Evolutionary conservation across 1,139 yeast species (phyloP), one percentile per base, ranked within the genome.

Genomic region (Pichia sp.): DNA sequence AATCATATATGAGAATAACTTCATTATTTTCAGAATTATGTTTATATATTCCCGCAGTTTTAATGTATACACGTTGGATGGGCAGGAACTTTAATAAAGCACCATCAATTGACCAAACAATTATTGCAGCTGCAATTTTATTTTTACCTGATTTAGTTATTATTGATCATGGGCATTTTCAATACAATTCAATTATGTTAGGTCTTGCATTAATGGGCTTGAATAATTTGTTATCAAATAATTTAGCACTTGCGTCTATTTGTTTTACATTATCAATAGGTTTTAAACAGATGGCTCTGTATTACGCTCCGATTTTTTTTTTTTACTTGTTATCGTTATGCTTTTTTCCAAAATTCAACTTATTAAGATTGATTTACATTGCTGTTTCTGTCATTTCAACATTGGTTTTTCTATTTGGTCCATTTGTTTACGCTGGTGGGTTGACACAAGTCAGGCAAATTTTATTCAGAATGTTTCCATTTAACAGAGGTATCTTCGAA

Each of bases 111-210:
- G 88, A 85, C 59, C 95, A 85, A 62, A 81, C 85, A 22, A 76
- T 84, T 37, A 80, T 85, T 18, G 79, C 89, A 0, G 82, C 88
- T 8, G 80, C 87, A 9, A 80, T 89, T 23, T 65, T 90, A 43
- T 80, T 82, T 63, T 95, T 85, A 62, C 97, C 98, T 0, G 76
- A 86, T 6, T 71, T 92, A 54, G 76, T 86, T 41, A 72, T 94
- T 50, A 82, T 94, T 49, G 99, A 94, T 63, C 97, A 94, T 66
- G 98, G 98, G 12, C 98, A 94, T 67, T 94, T 92, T 68, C 98
- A 94, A 68, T 90, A 80, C 68, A 92, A 94, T 61, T 79, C 90
- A 0, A 95, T 92, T 18, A 92, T 94, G 97, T 76, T 94, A 44
- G 98, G 98, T 0, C 70, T 88, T 34, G 74, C 90, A 15, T 70